Percentiles rank a stretch among this genome's conserved stretches.
Evolutionary conservation across 2,329 filamentous ascomycete species (phyloP).

Genomic region (Cyphellophora attinorum): DNA sequence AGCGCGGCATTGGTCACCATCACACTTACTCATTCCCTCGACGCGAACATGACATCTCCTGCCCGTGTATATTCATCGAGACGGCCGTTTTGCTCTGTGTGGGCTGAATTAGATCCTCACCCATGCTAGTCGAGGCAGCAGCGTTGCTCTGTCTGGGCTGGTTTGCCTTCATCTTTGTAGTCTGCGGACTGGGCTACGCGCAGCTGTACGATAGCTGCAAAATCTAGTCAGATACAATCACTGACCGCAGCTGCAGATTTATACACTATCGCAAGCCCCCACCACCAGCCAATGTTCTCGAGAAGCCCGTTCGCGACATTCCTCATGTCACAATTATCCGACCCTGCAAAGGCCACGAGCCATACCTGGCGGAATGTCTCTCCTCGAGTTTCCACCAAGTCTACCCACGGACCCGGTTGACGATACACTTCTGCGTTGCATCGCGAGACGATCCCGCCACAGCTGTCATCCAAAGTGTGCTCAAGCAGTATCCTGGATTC

Average conservation of each 20-base stretch:
- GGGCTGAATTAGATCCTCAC: too few relatives aligned
- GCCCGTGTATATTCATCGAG: slow-evolving; percentile 10
- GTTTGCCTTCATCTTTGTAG: slow-evolving; percentile 45
- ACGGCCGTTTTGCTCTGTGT: too few relatives aligned
- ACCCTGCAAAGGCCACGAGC: slow-evolving; percentile 86
- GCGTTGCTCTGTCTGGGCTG: slow-evolving; percentile 43
- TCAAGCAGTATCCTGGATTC: slow-evolving; percentile 61
- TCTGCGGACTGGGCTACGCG: slow-evolving; percentile 49
- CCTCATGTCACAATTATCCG: slow-evolving; percentile 86
- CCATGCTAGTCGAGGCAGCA: slow-evolving; percentile 23
- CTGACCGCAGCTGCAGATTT: slow-evolving; percentile 33
- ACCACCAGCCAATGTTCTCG: slow-evolving; percentile 30
- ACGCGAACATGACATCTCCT: neutral
- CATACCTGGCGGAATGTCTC: slow-evolving; percentile 83
- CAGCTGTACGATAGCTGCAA: slow-evolving; percentile 41
- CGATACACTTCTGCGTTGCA: slow-evolving; percentile 73
- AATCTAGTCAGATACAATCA: neutral
- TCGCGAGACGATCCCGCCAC: slow-evolving; percentile 67
- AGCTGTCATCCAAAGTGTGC: slow-evolving; percentile 59
- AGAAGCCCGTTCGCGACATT: slow-evolving; percentile 36
- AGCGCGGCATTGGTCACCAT: too few relatives aligned
- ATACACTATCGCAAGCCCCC: slow-evolving; percentile 42
- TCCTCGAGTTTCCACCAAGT: slow-evolving; percentile 73
- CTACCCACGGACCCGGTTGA: slow-evolving; percentile 68
- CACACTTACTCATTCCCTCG: too few relatives aligned